Conservation (phyloP, 495 filamentous ascomycete genomes). For the Penicillium robsamsonii region DNA sequence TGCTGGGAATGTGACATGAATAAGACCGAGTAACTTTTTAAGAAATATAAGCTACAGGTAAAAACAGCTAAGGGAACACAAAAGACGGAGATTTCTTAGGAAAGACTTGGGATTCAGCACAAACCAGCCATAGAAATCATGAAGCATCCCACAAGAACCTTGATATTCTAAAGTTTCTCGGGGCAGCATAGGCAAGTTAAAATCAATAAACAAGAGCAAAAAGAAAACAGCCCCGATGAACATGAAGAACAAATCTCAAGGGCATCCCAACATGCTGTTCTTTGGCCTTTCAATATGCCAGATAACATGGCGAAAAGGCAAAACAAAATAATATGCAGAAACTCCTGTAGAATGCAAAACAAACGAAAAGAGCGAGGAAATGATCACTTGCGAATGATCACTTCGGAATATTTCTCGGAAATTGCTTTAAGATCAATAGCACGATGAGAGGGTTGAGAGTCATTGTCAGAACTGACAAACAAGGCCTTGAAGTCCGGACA, state of each 20-base stretch:
- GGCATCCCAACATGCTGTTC: background rate
- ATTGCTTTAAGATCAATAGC: background rate
- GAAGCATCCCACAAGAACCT: background rate
- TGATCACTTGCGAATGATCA: background rate
- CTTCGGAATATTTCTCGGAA: background rate
- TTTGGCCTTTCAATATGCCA: background rate
- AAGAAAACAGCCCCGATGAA: background rate
- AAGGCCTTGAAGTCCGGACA: background rate
- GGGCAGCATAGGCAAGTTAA: background rate
- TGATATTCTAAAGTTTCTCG: background rate
- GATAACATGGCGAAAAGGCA: background rate
- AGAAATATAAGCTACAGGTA: background rate
- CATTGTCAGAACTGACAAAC: background rate
- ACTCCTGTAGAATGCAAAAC: background rate
- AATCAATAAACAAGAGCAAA: background rate
- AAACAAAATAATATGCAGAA: background rate
- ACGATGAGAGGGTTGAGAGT: background rate
- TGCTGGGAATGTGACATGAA: background rate
- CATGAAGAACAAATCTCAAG: background rate
- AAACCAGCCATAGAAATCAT: background rate
- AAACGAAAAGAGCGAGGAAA: background rate
- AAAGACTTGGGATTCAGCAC: background rate
- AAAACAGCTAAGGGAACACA: background rate
- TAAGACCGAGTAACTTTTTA: background rate
- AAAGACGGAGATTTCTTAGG: background rate